phyloP scores from a whole-genome alignment of 352 stramenopile species.

The Blastocystis sp. region DNA sequence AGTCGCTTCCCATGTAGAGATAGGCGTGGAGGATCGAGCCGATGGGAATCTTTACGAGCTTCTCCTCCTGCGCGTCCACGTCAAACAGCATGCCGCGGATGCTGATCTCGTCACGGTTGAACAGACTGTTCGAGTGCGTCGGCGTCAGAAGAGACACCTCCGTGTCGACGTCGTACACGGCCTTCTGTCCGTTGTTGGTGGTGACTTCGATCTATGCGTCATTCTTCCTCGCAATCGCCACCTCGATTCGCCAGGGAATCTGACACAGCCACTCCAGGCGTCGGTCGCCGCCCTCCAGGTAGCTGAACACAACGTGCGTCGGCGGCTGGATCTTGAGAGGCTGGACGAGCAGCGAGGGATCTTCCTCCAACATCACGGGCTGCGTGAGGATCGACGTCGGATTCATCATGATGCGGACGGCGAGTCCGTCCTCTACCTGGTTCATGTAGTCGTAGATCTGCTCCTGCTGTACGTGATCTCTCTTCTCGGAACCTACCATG shows the following conservation, averaged over 20 bases:
- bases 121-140: neutral
- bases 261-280: neutral
- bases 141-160: neutral
- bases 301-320: constrained; percentile 15
- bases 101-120: constrained; percentile 16
- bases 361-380: neutral
- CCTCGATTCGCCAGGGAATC: constrained; percentile 51
- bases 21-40: neutral
- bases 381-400: neutral
- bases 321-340: constrained; percentile 34
- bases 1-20: constrained; percentile 12
- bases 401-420: neutral
- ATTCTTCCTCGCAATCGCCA: neutral
- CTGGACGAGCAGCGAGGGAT: neutral
- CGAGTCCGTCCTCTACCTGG: constrained; percentile 10
- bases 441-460: constrained; percentile 29
- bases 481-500: neutral
- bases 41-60: neutral
- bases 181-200: neutral
- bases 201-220: constrained; percentile 9
- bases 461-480: neutral
- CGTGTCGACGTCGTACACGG: neutral
- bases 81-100: constrained; percentile 3
- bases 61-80: neutral
- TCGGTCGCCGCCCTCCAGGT: neutral